These are phyloP conservation scores for Arabidopsis suecica DNA, from an alignment of 345 rosid species.

Conservation along the genomic window DNA sequence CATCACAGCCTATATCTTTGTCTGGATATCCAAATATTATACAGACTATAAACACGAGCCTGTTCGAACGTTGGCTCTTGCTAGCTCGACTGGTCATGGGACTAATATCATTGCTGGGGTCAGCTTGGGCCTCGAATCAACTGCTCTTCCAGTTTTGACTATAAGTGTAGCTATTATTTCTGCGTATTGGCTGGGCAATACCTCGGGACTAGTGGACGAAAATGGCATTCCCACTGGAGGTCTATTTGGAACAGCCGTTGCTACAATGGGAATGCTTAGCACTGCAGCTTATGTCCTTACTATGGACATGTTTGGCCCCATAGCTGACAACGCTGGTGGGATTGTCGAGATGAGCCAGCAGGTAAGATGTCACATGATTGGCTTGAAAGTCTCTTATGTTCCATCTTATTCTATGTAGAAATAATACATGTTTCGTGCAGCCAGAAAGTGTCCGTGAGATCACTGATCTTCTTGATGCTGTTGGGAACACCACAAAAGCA, in stretches of 20 bases:
- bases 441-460: conserved; percentile 98
- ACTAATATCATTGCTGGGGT: conserved; percentile 98
- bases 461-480: conserved; percentile 99
- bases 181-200: conserved; percentile 94
- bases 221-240: conserved; percentile 88
- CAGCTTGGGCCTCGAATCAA: conserved; percentile 98
- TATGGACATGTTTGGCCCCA: conserved; percentile 99
- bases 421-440: conserved; percentile 48
- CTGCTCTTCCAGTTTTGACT: conserved; percentile 94
- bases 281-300: conserved; percentile 99
- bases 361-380: conserved; percentile 52
- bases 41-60: conserved; percentile 99
- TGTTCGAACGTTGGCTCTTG: conserved; percentile 87
- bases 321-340: conserved; percentile 99
- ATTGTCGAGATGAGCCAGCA: conserved; percentile 99
- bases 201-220: conserved; percentile 94
- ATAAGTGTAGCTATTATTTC: conserved; percentile 82
- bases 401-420: conserved; percentile 7
- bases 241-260: conserved; percentile 97
- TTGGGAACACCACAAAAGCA: conserved; percentile 98
- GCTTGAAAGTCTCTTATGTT: conserved; percentile 9
- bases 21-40: conserved; percentile 93
- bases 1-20: conserved; percentile 89
- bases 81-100: conserved; percentile 99
- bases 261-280: conserved; percentile 99